Conservation (phyloP, 371 early-diverging fungal species). For the Mortierella sp. region DNA sequence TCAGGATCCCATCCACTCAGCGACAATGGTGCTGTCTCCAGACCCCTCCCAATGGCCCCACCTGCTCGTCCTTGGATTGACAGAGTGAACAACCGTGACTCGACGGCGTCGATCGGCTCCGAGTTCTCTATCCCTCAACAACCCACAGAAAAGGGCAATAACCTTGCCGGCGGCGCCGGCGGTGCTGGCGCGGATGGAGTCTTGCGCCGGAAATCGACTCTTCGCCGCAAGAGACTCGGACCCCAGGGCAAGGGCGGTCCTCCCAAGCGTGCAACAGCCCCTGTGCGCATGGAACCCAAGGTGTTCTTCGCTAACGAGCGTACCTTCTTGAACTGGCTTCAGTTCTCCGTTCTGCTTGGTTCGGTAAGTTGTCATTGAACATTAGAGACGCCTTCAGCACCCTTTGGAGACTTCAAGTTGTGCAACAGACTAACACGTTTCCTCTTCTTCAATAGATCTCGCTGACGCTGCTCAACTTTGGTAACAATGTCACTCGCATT, state of each 20-base stretch:
- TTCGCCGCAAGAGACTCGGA: conserved; percentile 44
- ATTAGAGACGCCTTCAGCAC: not conserved
- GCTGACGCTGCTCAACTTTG: conserved; percentile 78
- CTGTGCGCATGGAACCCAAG: conserved; percentile 93
- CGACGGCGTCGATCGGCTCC: conserved; percentile 26
- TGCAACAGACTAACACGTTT: too few relatives aligned
- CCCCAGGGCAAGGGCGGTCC: conserved; percentile 36
- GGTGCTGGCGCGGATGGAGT: conserved; percentile 25
- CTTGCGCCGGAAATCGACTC: conserved; percentile 37
- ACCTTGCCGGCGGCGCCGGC: conserved; percentile 1
- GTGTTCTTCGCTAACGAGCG: conserved; percentile 98
- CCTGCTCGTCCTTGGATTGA: conserved; percentile 46
- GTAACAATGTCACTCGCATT: conserved; percentile 66
- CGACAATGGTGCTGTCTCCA: conserved; percentile 18
- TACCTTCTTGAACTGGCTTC: conserved; percentile 90
- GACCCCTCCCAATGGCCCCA: conserved; percentile 27
- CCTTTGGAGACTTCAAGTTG: not conserved
- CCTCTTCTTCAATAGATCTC: conserved; percentile 51
- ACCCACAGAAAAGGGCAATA: conserved; percentile 28
- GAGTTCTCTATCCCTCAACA: conserved; percentile 15
- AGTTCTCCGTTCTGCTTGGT: conserved; percentile 74
- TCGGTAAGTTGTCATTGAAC: conserved; percentile 41
- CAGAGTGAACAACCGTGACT: conserved; percentile 30
- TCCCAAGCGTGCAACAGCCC: conserved; percentile 45
- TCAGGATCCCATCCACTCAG: conserved; percentile 36